phyloP scores from a whole-genome alignment of 305 asterid genomes.

The Rubia peregrina region DNA sequence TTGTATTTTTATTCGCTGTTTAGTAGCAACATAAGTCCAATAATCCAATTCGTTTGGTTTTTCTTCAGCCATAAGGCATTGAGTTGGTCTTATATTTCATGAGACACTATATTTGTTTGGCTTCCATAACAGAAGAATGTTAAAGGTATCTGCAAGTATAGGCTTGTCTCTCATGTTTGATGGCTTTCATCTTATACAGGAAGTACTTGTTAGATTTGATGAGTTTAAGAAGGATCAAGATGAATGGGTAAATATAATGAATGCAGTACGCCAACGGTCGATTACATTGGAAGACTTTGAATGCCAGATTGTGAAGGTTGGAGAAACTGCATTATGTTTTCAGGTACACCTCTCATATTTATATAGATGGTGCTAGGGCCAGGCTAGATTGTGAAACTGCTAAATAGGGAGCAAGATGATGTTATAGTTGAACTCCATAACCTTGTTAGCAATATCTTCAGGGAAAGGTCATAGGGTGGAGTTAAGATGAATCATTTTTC shows the following conservation, averaged over 20 bases:
- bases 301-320: not conserved
- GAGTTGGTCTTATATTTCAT: not conserved
- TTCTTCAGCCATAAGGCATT: not conserved
- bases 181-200: constrained; percentile 38
- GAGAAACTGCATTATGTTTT: constrained; percentile 18
- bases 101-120: not conserved
- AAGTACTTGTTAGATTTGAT: constrained; percentile 27
- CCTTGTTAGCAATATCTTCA: not conserved
- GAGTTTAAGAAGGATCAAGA: not conserved
- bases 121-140: no score
- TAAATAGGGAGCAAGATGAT: not conserved
- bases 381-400: not conserved
- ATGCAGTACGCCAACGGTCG: not conserved
- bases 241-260: not conserved
- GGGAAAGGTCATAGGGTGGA: not conserved
- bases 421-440: not conserved
- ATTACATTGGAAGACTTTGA: not conserved
- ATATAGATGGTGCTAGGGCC: not conserved
- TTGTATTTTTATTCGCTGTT: not conserved
- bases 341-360: constrained; percentile 40
- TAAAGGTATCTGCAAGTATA: no score
- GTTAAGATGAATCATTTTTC: not conserved
- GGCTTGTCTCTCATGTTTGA: constrained; percentile 1
- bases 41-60: not conserved
- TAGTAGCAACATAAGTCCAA: not conserved